A percentile compares a stretch with the other conserved stretches of the same genome.
phyloP scores from a whole-genome alignment of 164 flowering plant genomes.

The Taxillus chinensis region DNA sequence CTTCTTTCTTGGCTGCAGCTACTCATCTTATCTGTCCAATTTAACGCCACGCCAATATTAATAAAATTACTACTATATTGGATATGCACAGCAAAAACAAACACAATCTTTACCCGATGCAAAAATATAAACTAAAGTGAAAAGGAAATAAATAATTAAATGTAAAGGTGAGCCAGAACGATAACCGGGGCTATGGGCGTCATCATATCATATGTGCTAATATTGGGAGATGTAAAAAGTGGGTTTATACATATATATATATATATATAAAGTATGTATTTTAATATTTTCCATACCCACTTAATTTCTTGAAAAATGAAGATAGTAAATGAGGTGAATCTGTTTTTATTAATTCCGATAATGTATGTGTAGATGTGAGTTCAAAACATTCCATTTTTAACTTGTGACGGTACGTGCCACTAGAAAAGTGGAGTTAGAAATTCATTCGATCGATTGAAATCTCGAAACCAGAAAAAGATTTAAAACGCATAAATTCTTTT shows the following conservation, averaged over 20 bases:
- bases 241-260: too few species aligned
- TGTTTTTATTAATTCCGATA: constrained; percentile 4
- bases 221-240: constrained; percentile 13
- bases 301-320: neutral
- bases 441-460: neutral
- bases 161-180: too few species aligned
- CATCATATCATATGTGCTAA: constrained; percentile 16
- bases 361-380: neutral
- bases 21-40: constrained; percentile 17
- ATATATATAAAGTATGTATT: too few species aligned
- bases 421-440: constrained; percentile 14
- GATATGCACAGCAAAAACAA: too few species aligned
- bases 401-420: constrained; percentile 15
- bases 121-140: too few species aligned
- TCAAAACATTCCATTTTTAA: constrained; percentile 6
- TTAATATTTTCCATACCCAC: too few species aligned
- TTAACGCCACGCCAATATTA: neutral
- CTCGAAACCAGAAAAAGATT: too few species aligned
- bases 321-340: constrained; percentile 19
- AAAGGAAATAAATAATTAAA: too few species aligned
- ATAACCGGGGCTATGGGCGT: constrained; percentile 8
- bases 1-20: constrained; percentile 22
- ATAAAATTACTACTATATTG: too few species aligned
- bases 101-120: too few species aligned
- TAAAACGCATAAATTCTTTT: too few species aligned